Evolutionary conservation across 192 early-diverging fungal species (phyloP), one percentile per base, ranked within the genome.

Genomic region (Backusella sp.): DNA sequence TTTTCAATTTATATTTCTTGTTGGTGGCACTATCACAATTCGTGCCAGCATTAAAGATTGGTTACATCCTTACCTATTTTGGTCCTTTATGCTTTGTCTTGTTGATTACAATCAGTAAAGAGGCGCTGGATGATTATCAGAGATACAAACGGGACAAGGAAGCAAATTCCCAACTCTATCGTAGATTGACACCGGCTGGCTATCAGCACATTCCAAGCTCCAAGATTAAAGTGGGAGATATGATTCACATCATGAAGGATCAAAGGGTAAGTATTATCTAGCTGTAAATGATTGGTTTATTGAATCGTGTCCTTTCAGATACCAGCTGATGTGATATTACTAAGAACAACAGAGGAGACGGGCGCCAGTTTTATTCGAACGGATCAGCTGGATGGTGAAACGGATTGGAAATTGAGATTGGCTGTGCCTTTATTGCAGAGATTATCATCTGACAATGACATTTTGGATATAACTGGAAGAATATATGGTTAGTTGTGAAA

Each of bases 311-410:
- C 32, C 2, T 32, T 65, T 6, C 8, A 92, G 84, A 85, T 98
- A 26, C 97, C 97, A 7, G 96, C 96, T 15, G 97, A 99, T 83
- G 89, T 96, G 84, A 85, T 99, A 15, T 79, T 99, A 72, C 73
- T 99, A 56, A 84, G 93, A 68, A 97, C 97, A 30, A 92, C 90
- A 5, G 96, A 99, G 72, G 78, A 84, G 19, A 86, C 85, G 12
- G 97, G 97, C 4, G 90, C 95, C n/a, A 96, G 94, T 76, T 99
- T 99, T 86, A 96, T 99, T 80, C 86, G 96, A 49, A 99, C 97
- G 0, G 97, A 97, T 85, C 96, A 99, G 78, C 86, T 99, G 34
- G 97, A 99, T 77, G 97, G 97, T 74, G 97, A 99, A 77, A 99
- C 97, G 1, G 96, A 99, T 80, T 98, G 96, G 96, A 99, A 99